Percentiles rank a stretch among this genome's conserved stretches.
Evolutionary conservation across 2,329 filamentous ascomycete genomes (phyloP).

Genomic region (Sclerotinia glacialis): DNA sequence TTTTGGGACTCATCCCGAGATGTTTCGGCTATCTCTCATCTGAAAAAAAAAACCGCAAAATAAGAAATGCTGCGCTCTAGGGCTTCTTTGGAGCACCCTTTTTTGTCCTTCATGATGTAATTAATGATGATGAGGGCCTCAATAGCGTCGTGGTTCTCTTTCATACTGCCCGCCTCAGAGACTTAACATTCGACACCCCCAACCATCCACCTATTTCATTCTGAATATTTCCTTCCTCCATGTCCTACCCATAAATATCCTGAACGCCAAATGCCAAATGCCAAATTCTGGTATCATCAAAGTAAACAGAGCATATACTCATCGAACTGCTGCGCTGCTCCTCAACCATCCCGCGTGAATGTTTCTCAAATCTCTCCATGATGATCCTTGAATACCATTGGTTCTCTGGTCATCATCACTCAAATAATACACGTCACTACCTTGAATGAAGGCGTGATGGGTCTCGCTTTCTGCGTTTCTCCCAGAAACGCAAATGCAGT

Average conservation of each 20-base stretch:
- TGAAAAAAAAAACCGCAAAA: neutral
- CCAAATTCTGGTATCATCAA: constrained; percentile 33
- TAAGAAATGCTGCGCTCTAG: neutral
- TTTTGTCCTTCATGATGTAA: neutral
- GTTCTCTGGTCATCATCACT: constrained; percentile 10
- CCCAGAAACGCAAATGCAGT: neutral
- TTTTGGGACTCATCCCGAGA: neutral
- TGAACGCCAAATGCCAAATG: constrained; percentile 25
- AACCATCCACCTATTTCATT: neutral
- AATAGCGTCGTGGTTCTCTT: neutral
- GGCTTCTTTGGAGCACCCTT: neutral
- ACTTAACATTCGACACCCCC: neutral
- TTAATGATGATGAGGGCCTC: no score
- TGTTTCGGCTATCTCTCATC: neutral
- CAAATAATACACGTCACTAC: neutral
- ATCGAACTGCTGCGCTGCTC: neutral
- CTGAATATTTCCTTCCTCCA: neutral
- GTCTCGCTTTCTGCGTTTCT: neutral
- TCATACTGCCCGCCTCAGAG: neutral
- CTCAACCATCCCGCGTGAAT: neutral
- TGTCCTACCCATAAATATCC: neutral
- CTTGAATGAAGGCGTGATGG: neutral
- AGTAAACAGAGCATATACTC: constrained; percentile 4
- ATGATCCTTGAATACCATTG: neutral
- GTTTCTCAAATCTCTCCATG: neutral